Evolutionary conservation across 73 alveolate species (phyloP).

Genomic region (Uronychia binucleata): DNA sequence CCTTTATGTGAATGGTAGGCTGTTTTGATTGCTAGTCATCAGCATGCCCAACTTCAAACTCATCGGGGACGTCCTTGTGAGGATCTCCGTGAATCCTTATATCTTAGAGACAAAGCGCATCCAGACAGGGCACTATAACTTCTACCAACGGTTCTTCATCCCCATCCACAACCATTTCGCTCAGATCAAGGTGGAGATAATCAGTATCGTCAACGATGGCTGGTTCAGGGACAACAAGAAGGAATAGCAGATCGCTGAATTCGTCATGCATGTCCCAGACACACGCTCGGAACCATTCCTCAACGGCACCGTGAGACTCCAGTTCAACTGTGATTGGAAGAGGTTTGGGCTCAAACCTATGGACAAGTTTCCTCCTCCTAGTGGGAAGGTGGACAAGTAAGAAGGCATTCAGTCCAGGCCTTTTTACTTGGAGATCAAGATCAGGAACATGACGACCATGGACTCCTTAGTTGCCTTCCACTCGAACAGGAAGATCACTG

Average conservation of each 20-base stretch:
- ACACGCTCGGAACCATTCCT: not conserved
- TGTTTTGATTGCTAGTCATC: not conserved
- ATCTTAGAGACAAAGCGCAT: slow-evolving; percentile 23
- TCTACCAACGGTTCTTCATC: slow-evolving; percentile 41
- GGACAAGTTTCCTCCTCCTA: not conserved
- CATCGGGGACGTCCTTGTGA: slow-evolving; percentile 18
- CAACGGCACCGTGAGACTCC: not conserved
- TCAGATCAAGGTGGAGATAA: slow-evolving; percentile 35
- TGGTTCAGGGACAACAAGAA: slow-evolving; percentile 60
- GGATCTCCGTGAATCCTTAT: slow-evolving; percentile 33
- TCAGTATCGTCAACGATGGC: slow-evolving; percentile 45
- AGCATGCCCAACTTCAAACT: not conserved
- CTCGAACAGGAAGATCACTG: slow-evolving; percentile 49
- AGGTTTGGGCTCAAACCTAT: slow-evolving; percentile 33
- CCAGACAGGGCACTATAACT: slow-evolving; percentile 16
- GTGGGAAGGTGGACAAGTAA: not conserved
- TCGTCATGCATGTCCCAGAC: not conserved
- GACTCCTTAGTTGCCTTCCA: slow-evolving; percentile 41
- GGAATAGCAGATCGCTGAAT: slow-evolving; percentile 15
- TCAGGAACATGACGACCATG: slow-evolving; percentile 36
- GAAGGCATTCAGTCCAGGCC: not conserved
- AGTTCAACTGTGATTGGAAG: slow-evolving; percentile 21
- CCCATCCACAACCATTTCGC: slow-evolving; percentile 64
- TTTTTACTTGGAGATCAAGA: slow-evolving; percentile 9
- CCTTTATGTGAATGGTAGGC: slow-evolving; percentile 5